Conservation (phyloP, 176 grass and related monocot species). For the Phragmites australis region DNA sequence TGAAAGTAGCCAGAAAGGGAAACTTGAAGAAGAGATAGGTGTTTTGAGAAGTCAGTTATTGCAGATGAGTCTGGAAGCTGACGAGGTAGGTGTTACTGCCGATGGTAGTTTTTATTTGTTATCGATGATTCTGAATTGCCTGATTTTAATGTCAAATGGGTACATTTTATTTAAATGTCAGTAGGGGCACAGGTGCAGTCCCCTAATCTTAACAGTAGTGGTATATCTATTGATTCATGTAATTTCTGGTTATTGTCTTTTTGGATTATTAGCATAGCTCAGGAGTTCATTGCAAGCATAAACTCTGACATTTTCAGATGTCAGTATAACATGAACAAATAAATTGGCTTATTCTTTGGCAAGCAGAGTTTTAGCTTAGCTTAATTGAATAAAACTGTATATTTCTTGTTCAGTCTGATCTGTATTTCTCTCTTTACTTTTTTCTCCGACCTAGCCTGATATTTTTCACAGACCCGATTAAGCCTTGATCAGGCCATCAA, state of each 20-base stretch:
- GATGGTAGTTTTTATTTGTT: slow-evolving; percentile 5
- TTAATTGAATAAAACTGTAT: slow-evolving; percentile 13
- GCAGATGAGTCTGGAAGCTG: slow-evolving; percentile 87
- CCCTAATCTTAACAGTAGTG: no score
- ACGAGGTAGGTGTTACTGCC: slow-evolving; percentile 66
- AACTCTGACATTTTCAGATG: no score
- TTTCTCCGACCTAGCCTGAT: not conserved
- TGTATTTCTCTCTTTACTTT: no score
- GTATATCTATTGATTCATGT: no score
- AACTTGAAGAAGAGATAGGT: slow-evolving; percentile 90
- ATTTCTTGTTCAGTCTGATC: not conserved
- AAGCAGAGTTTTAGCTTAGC: not conserved
- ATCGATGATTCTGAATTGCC: slow-evolving; percentile 19
- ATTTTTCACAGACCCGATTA: not conserved
- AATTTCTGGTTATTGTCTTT: no score
- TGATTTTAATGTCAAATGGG: slow-evolving; percentile 2
- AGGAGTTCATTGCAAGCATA: no score
- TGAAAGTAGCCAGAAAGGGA: slow-evolving; percentile 84
- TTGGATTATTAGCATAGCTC: no score
- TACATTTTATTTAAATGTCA: not conserved
- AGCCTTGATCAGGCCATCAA: not conserved
- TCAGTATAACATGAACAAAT: not conserved
- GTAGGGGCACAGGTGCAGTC: no score
- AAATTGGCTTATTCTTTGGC: slow-evolving; percentile 1
- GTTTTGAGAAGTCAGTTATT: slow-evolving; percentile 81